Evolutionary conservation across 805 yeast species (phyloP).

Genomic region (Candida glaebosa): DNA sequence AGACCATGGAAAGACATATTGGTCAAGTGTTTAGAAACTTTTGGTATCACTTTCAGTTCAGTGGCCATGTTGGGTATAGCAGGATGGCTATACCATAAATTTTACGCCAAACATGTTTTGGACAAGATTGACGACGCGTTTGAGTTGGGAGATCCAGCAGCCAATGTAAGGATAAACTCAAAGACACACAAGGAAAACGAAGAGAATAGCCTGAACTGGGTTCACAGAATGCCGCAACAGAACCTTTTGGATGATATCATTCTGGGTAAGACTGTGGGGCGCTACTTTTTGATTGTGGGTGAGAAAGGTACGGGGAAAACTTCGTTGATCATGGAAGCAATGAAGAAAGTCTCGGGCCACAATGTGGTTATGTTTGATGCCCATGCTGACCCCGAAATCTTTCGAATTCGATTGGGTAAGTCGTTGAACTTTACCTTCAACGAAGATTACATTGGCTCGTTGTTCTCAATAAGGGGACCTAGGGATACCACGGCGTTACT

Average conservation of each 20-base stretch:
- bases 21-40: slow-evolving; percentile 58
- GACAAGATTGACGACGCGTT: slow-evolving; percentile 65
- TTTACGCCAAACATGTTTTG: slow-evolving; percentile 57
- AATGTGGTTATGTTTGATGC: slow-evolving; percentile 75
- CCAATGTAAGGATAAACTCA: slow-evolving; percentile 54
- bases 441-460: slow-evolving; percentile 80
- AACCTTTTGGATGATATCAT: slow-evolving; percentile 59
- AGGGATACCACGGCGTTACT: slow-evolving; percentile 78
- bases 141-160: slow-evolving; percentile 62
- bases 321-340: slow-evolving; percentile 67
- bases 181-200: slow-evolving; percentile 26
- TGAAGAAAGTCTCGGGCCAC: slow-evolving; percentile 58
- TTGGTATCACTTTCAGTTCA: slow-evolving; percentile 68
- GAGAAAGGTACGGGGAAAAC: slow-evolving; percentile 89
- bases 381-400: slow-evolving; percentile 81
- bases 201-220: slow-evolving; percentile 49
- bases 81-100: slow-evolving; percentile 65
- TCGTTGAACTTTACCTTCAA: slow-evolving; percentile 70
- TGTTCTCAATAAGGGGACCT: slow-evolving; percentile 79
- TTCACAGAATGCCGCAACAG: slow-evolving; percentile 65
- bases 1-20: slow-evolving; percentile 15
- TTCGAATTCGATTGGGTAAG: slow-evolving; percentile 70
- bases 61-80: slow-evolving; percentile 65
- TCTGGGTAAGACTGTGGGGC: slow-evolving; percentile 58
- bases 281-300: slow-evolving; percentile 72